Base-by-base conservation (phyloP, 2,329 filamentous ascomycete genomes). In the Phaeoacremonium minimum region DNA sequence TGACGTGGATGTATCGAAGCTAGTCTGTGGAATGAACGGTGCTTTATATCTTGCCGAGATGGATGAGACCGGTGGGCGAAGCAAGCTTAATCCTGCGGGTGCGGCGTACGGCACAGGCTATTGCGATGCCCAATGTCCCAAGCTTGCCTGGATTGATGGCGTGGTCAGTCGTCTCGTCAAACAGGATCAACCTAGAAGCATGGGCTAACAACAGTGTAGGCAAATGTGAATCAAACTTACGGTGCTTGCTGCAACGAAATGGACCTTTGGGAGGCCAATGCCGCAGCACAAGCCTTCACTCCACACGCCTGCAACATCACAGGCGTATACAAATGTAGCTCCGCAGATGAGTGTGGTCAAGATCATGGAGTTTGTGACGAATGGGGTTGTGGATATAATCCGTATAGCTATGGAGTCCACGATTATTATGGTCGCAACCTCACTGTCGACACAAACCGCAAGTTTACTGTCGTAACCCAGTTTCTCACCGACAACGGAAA, bases 171-270 rank as follows among this genome's bases (percentile, higher is more conserved):
- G n/a, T n/a, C n/a, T n/a, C n/a, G n/a, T n/a, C n/a, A n/a, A n/a
- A n/a, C 52, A 57, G 55, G 42, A 61, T 65, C 51, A 51, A 64
- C 38, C 44, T 41, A 52, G 43, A 46, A 45, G 44, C n/a, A 42
- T 16, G 8, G 20, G 16, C 20, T 18, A 19, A n/a, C 6, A 14
- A 6, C 15, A 13, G n/a, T 34, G 15, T 18, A 72, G 64, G 75
- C 64, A 33, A 82, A 81, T 51, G 62, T 68, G n/a, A 68, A 74
- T 6, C 66, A 58, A 30, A 61, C 32, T 3, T 28, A 71, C 33
- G 80, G 81, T 42, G 67, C 78, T 28, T 84, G 80, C 70, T 85
- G 80, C 57, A 62, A 72, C 30, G 81, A 85, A 59, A 80, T 85
- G 72, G 80, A 85, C 41, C 69, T 81, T 52, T 80, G 76, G 75